Conservation (phyloP, 2,329 filamentous ascomycete species). For the Pseudocercospora pini-densiflorae region DNA sequence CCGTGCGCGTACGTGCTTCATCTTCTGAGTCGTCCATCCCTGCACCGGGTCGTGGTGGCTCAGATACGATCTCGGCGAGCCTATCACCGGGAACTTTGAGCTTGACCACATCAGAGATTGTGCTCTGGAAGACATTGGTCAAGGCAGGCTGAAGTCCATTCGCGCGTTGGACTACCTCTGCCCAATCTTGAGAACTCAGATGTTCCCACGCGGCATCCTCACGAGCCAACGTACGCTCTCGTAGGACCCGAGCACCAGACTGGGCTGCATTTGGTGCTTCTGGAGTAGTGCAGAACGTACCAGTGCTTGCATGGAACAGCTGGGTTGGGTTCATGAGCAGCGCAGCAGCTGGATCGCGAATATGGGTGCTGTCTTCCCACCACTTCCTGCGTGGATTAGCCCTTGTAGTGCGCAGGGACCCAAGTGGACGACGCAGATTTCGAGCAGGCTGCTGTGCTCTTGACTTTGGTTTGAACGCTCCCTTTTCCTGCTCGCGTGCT, state of each 20-base stretch:
- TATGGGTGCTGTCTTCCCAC: slow-evolving; percentile 14
- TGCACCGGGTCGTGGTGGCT: slow-evolving; percentile 6
- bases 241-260: not conserved
- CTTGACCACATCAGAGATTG: slow-evolving; percentile 14
- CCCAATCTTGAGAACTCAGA: slow-evolving; percentile 1
- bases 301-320: slow-evolving; percentile 15
- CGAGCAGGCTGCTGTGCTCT: slow-evolving; percentile 5
- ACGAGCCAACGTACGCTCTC: not conserved
- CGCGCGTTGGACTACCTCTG: slow-evolving; percentile 6
- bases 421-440: slow-evolving; percentile 17
- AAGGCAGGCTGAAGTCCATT: not conserved
- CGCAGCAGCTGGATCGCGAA: slow-evolving; percentile 4
- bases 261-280: not conserved
- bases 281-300: slow-evolving; percentile 21
- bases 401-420: slow-evolving; percentile 14
- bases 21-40: slow-evolving; percentile 1
- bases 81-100: slow-evolving; percentile 20
- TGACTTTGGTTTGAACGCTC: slow-evolving; percentile 4
- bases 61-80: slow-evolving; percentile 15
- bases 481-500: not conserved
- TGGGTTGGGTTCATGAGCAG: slow-evolving; percentile 23
- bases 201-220: slow-evolving; percentile 2
- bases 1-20: not conserved
- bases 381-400: slow-evolving; percentile 10
- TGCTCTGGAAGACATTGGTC: not conserved